Evolutionary conservation across 2,329 filamentous ascomycete species (phyloP).

Genomic region (Fusarium sp.): DNA sequence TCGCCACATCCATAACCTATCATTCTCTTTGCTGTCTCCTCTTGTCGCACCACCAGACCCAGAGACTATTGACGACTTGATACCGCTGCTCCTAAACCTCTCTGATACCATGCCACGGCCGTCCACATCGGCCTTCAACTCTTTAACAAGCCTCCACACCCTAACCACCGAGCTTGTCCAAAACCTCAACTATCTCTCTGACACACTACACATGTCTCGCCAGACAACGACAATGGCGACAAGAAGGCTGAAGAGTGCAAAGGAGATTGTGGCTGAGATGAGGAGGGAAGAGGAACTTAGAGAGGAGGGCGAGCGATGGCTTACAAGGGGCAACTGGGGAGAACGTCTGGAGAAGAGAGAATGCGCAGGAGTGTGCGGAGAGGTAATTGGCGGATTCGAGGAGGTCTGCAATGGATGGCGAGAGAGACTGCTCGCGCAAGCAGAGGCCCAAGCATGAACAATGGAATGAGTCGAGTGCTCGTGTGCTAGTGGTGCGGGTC

Average conservation of each 20-base stretch:
- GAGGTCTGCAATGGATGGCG: slow-evolving; percentile 89
- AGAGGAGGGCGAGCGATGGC: slow-evolving; percentile 85
- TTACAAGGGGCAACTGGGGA: slow-evolving; percentile 86
- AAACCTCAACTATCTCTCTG: slow-evolving; percentile 86
- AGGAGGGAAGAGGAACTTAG: slow-evolving; percentile 82
- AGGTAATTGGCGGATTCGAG: slow-evolving; percentile 93
- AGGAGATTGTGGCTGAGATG: slow-evolving; percentile 88
- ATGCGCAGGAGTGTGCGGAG: slow-evolving; percentile 84
- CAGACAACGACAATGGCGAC: slow-evolving; percentile 87
- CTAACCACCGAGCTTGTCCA: slow-evolving; percentile 80
- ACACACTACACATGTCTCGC: slow-evolving; percentile 93
- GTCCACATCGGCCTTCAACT: slow-evolving; percentile 71
- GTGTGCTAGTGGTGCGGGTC: slow-evolving; percentile 27
- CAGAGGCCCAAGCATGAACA: slow-evolving; percentile 59
- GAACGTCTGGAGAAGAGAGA: slow-evolving; percentile 80
- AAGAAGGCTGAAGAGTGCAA: slow-evolving; percentile 81
- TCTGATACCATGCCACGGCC: slow-evolving; percentile 75
- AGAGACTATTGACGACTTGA: slow-evolving; percentile 75
- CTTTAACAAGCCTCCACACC: slow-evolving; percentile 75
- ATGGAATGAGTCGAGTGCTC: slow-evolving; percentile 3
- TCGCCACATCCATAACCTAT: slow-evolving; percentile 78
- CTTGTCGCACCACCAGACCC: slow-evolving; percentile 71
- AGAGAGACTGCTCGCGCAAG: slow-evolving; percentile 75
- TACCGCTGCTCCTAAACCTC: slow-evolving; percentile 74
- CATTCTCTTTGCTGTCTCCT: slow-evolving; percentile 77